Evolutionary conservation across 2,329 filamentous ascomycete species (phyloP).

Genomic region (Colletotrichum cordylinicola): DNA sequence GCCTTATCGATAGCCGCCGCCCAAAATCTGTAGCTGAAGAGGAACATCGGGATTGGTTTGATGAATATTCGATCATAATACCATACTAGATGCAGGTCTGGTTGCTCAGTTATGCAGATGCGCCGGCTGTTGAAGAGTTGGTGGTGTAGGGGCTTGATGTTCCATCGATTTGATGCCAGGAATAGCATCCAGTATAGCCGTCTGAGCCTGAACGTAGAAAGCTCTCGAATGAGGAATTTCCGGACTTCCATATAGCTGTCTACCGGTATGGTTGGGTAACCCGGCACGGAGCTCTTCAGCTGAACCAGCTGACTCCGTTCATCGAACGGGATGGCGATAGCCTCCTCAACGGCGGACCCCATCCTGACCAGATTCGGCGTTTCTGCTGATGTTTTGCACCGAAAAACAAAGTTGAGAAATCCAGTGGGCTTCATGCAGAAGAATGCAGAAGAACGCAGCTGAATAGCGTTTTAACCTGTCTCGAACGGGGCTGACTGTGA

Average conservation of each 20-base stretch:
- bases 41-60: conserved; percentile 36
- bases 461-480: background rate
- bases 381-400: background rate
- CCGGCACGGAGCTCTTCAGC: background rate
- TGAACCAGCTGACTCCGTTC: background rate
- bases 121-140: conserved; percentile 31
- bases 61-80: conserved; percentile 32
- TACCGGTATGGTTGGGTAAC: background rate
- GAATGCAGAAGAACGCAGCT: background rate
- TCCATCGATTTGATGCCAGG: background rate
- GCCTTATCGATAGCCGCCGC: background rate
- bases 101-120: conserved; percentile 37
- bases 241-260: background rate
- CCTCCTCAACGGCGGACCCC: background rate
- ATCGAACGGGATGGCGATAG: background rate
- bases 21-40: conserved; percentile 32
- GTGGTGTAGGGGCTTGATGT: conserved; percentile 32
- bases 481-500: background rate
- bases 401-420: background rate
- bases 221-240: background rate
- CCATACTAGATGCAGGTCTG: conserved; percentile 40
- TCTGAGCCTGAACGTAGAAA: background rate
- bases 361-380: background rate
- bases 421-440: background rate
- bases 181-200: background rate